Percentiles rank a stretch among this genome's conserved stretches.
phyloP scores from a whole-genome alignment of 2,329 filamentous ascomycete species.

The Neonectria hederae region DNA sequence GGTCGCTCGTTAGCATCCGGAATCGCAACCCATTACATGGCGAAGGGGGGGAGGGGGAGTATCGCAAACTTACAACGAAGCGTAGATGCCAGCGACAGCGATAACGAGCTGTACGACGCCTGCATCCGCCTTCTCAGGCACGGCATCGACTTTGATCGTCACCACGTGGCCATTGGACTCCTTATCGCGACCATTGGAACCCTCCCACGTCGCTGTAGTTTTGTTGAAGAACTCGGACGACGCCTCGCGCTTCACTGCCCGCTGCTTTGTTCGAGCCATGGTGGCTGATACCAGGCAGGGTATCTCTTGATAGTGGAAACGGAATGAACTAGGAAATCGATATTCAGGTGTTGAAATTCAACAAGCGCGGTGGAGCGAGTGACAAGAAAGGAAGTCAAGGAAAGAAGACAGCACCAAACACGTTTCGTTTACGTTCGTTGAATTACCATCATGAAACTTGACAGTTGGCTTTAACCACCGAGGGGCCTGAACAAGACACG shows the following conservation, averaged over 20 bases:
- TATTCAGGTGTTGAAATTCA: background rate
- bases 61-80: conserved; percentile 78
- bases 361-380: conserved; percentile 9
- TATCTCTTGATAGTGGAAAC: background rate
- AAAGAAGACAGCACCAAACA: conserved; percentile 9
- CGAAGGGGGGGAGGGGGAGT: background rate
- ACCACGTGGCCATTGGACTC: conserved; percentile 39
- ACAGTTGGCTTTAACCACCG: conserved; percentile 41
- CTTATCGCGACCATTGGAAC: conserved; percentile 43
- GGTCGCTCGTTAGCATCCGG: conserved; percentile 7
- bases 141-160: conserved; percentile 38
- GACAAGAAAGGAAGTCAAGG: conserved; percentile 22
- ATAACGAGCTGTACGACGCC: conserved; percentile 81
- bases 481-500: conserved; percentile 1
- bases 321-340: conserved; percentile 4
- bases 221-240: conserved; percentile 73
- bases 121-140: conserved; percentile 57
- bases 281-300: background rate
- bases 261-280: conserved; percentile 80
- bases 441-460: conserved; percentile 42
- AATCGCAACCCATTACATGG: background rate
- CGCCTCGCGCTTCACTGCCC: conserved; percentile 70
- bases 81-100: conserved; percentile 95
- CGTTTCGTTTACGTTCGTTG: conserved; percentile 20
- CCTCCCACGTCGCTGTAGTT: conserved; percentile 50